Percentiles rank a stretch among this genome's conserved stretches.
phyloP scores from a whole-genome alignment of 345 rosid species.

The Bruguiera sexangula region DNA sequence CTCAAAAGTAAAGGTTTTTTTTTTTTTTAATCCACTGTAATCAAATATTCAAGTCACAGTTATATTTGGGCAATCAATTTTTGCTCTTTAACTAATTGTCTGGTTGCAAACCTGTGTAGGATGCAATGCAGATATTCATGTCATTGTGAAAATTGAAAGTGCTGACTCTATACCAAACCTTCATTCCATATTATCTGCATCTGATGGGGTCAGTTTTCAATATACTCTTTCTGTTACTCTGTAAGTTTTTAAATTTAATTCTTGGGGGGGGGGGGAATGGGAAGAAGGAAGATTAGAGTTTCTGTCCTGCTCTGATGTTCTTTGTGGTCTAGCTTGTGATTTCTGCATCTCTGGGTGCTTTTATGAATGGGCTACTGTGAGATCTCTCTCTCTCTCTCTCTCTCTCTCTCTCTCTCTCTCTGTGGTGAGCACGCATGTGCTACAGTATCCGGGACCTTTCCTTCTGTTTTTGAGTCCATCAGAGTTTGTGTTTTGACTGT shows the following conservation, averaged over 20 bases:
- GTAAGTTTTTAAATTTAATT: background rate
- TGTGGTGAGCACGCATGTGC: background rate
- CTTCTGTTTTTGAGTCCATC: background rate
- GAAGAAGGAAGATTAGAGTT: too few relatives aligned
- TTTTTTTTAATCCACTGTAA: background rate
- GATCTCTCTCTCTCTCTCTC: background rate
- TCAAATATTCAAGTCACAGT: constrained; percentile 6
- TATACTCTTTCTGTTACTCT: background rate
- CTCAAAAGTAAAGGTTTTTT: constrained; percentile 50
- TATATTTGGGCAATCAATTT: background rate
- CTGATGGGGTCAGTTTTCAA: constrained; percentile 80
- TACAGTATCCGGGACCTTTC: background rate
- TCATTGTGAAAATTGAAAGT: constrained; percentile 84
- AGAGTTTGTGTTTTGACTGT: background rate
- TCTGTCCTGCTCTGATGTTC: background rate
- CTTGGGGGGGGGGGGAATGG: too few relatives aligned
- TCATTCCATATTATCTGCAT: constrained; percentile 79
- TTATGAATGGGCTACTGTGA: background rate
- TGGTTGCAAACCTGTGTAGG: constrained; percentile 44
- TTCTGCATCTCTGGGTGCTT: background rate
- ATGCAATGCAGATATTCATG: constrained; percentile 76
- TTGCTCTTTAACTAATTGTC: constrained; percentile 13
- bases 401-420: background rate
- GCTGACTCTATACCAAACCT: constrained; percentile 94
- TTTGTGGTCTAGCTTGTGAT: background rate